Conservation (phyloP, 495 filamentous ascomycete genomes). For the Glarea lozoyensis region DNA sequence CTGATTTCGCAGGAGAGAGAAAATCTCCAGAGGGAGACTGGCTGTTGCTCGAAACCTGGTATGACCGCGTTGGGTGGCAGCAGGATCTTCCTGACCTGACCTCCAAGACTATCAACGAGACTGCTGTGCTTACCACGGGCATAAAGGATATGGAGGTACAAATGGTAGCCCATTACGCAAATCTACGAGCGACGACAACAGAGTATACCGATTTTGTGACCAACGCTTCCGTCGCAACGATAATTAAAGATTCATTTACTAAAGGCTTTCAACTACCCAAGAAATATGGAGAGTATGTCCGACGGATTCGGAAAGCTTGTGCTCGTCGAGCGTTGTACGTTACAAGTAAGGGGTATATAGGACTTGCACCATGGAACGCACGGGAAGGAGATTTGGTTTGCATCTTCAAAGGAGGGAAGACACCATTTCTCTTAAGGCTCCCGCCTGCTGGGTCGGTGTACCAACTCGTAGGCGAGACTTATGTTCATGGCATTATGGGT, state of each 20-base stretch:
- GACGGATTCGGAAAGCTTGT: not conserved
- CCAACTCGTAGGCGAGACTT: not conserved
- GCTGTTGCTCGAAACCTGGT: not conserved
- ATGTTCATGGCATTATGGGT: not conserved
- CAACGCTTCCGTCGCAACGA: not conserved
- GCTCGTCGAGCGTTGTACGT: not conserved
- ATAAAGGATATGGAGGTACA: no score
- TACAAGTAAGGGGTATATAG: not conserved
- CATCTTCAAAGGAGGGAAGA: not conserved
- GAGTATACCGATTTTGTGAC: not conserved
- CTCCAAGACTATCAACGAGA: no score
- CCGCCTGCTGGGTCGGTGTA: not conserved
- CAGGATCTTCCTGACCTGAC: not conserved
- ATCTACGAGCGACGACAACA: no score
- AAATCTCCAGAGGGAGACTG: not conserved
- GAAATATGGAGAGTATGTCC: not conserved
- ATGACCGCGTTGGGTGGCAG: not conserved
- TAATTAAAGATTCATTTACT: not conserved
- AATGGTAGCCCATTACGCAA: no score
- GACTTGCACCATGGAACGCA: not conserved
- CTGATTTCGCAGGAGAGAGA: not conserved
- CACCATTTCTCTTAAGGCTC: not conserved
- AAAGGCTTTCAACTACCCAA: not conserved
- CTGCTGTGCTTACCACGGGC: no score
- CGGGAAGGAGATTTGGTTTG: not conserved